Conservation (phyloP, 2,329 filamentous ascomycete genomes). For the Penicillium sp. region DNA sequence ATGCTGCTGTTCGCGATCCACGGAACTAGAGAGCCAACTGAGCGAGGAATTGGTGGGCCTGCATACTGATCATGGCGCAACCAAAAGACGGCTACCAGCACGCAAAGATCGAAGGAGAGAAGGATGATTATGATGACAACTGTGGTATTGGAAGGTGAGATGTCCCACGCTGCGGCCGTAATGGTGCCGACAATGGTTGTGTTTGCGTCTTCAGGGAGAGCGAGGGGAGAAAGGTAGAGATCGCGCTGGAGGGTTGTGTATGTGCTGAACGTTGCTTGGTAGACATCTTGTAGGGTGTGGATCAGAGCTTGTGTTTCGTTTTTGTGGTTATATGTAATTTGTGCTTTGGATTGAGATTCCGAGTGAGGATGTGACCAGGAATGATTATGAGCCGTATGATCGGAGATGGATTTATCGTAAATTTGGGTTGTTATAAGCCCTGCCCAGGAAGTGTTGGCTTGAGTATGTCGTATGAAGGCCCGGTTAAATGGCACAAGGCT, state of each 20-base stretch:
- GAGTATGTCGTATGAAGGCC: slow-evolving; percentile 3
- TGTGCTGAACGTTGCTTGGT: slow-evolving; percentile 17
- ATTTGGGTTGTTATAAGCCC: slow-evolving; percentile 11
- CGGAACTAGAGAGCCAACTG: slow-evolving; percentile 19
- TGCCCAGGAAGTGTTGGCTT: slow-evolving; percentile 8
- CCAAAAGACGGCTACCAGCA: slow-evolving; percentile 18
- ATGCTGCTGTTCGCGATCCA: slow-evolving; percentile 17
- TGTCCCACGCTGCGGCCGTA: slow-evolving; percentile 10
- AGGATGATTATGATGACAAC: slow-evolving; percentile 19
- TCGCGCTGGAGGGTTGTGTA: slow-evolving; percentile 17
- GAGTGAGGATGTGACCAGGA: background rate
- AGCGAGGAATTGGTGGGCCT: slow-evolving; percentile 18
- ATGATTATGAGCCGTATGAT: background rate
- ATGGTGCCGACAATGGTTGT: slow-evolving; percentile 1
- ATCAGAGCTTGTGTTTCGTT: background rate
- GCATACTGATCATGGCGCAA: slow-evolving; percentile 14
- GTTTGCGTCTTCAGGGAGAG: background rate
- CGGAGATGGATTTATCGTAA: slow-evolving; percentile 4
- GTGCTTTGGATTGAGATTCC: background rate
- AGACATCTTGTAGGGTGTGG: slow-evolving; percentile 5
- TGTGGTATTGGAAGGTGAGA: slow-evolving; percentile 14
- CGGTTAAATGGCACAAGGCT: slow-evolving; percentile 15
- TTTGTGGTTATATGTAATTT: background rate
- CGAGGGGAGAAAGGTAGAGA: slow-evolving; percentile 7
- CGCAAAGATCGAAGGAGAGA: slow-evolving; percentile 17